Evolutionary conservation across 2,329 filamentous ascomycete species (phyloP), one percentile per base, ranked within the genome.

Genomic region (Epichloe aotearoae): DNA sequence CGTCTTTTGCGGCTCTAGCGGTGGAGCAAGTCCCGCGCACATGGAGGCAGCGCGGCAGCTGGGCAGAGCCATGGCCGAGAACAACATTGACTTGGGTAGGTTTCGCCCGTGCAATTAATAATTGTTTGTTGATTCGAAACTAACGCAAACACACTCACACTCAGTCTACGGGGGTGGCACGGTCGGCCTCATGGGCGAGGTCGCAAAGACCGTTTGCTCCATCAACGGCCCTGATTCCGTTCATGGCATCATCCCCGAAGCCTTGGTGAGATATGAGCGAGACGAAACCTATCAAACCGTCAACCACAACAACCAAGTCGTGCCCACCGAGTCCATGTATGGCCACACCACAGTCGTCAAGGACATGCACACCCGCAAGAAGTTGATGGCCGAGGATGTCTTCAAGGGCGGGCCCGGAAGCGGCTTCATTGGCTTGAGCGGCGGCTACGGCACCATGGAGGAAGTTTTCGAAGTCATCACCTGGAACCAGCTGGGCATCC

Each of bases 401-500:
- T 77, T 94, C 23, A 77, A 80, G 19, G 88, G 88, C 26, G 90
- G 86, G 0, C 81, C 83, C 0, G 91, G 91, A 1, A 84, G 82
- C 52, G 91, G 91, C 12, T 98, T 98, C 69, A 81, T 98, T 40
- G 89, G 89, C 30, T 72, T 98, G 53, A 81, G 79, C 50, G 91
- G 91, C 42, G 93, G 93, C 1, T 98, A 91, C 67, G 93, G 93
- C 19, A 98, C 93, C 2, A 77, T 97, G 64, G 93, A 98, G 72
- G 93, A 98, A 75, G 76, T 98, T 64, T 89, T 95, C 68, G 88
- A 94, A 71, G 81, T 88, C 2, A 83, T 82, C 26, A 94, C 88
- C 11, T 98, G 93, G 90, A 97, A 96, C 67, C 93, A 97, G 71
- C 71, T 98, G 47, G 91, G 93, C 1, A 97, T 98, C 57, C 93